Evolutionary conservation across 2,329 filamentous ascomycete species (phyloP), one percentile per base, ranked within the genome.

Genomic region (Metarhizium robertsii): DNA sequence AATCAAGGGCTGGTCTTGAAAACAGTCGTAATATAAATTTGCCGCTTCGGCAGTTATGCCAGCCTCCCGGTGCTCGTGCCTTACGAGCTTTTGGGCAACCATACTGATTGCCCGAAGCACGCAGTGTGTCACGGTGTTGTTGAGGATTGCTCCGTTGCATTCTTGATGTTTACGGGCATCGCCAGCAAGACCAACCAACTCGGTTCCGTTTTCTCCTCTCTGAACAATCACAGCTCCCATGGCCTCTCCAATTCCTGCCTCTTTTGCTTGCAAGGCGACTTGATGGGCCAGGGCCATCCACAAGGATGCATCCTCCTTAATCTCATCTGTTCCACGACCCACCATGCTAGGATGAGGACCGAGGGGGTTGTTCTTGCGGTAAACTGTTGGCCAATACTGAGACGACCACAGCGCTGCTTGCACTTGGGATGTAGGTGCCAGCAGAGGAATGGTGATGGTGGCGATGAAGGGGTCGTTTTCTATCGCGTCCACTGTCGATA

Each of bases 321-420:
- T 81, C 58, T 89, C 85, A 13, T 84, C 80, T 43, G 86, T 85
- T 32, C 86, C 84, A 57, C 86, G 83, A 46, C 80, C 75, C 55
- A 92, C 83, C 66, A 88, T 81, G 64, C 84, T 83, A 58, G 89
- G 89, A 66, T 95, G 90, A 18, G 90, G 89, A 4, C 90, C 90
- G 57, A 92, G 88, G 2, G 89, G 89, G 65, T 94, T 94, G 61
- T 87, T 92, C 73, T 91, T 91, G 60, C 89, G 86, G 72, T 94
- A 95, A 51, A 92, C 83, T 1, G 86, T 87, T 13, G 90, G 90
- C 90, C 90, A 95, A 69, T 90, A 92, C 62, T 85, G 79, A 38
- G 80, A 75, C 30, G 84, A 86, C 88, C 88, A 94, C 66, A 82
- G 75, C 30, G 80, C 81, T 8, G 90, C 88, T 68, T 92, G 88